phyloP scores from a whole-genome alignment of 768 basidiomycete genomes.

The Infundibulicybe gibba region DNA sequence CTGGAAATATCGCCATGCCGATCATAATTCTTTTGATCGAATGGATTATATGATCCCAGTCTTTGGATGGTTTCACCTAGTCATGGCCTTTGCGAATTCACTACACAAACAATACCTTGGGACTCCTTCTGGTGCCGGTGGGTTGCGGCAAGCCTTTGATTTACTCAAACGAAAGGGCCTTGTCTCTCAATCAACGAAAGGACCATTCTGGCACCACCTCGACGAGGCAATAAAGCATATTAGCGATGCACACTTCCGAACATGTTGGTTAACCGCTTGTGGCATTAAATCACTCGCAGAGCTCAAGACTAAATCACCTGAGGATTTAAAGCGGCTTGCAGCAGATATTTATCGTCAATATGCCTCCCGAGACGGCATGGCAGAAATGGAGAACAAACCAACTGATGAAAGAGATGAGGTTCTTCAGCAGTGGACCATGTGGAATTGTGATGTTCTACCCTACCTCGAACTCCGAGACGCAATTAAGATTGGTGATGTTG shows the following conservation, averaged over 20 bases:
- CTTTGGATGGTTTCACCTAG: no score
- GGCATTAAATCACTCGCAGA: slow-evolving; percentile 17
- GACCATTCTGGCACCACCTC: slow-evolving; percentile 29
- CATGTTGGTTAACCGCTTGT: slow-evolving; percentile 23
- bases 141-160: slow-evolving; percentile 25
- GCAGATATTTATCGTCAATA: slow-evolving; percentile 16
- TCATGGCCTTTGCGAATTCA: no score
- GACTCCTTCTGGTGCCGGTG: slow-evolving; percentile 13
- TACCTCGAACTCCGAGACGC: slow-evolving; percentile 31
- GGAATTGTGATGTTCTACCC: slow-evolving; percentile 28
- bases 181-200: slow-evolving; percentile 14
- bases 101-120: slow-evolving; percentile 26
- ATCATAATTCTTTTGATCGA: slow-evolving; percentile 24
- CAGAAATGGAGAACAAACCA: slow-evolving; percentile 8
- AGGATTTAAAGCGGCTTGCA: slow-evolving; percentile 21
- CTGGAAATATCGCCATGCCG: slow-evolving; percentile 20
- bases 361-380: slow-evolving; percentile 27
- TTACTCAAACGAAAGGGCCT: slow-evolving; percentile 26
- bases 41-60: slow-evolving; percentile 18
- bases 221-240: slow-evolving; percentile 30
- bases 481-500: slow-evolving; percentile 32
- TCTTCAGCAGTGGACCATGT: slow-evolving; percentile 24
- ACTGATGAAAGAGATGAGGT: slow-evolving; percentile 20
- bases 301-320: slow-evolving; percentile 19
- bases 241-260: slow-evolving; percentile 31